Evolutionary conservation across 257 asterid species (phyloP).

Genomic region (Anisodus acutangulus): DNA sequence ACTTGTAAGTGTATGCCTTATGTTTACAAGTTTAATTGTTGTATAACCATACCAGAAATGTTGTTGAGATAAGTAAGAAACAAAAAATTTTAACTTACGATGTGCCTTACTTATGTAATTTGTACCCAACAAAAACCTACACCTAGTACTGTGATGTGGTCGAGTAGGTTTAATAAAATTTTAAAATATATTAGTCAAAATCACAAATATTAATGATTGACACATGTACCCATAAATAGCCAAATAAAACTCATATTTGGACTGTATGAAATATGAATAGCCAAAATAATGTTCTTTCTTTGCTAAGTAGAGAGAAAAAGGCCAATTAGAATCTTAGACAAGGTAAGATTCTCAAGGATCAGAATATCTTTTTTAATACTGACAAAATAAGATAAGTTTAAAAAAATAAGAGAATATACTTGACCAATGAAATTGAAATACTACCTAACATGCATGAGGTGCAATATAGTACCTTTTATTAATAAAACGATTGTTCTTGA

Average conservation of each 20-base stretch:
- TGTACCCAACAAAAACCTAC: too few relatives aligned
- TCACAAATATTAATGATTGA: not conserved
- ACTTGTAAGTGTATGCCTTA: too few relatives aligned
- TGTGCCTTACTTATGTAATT: too few relatives aligned
- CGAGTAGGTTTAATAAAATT: too few relatives aligned
- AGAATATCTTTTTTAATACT: conserved; percentile 40
- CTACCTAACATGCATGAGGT: conserved; percentile 8
- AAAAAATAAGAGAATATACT: conserved; percentile 38
- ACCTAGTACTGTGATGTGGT: too few relatives aligned
- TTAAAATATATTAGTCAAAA: not conserved
- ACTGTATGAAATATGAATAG: conserved; percentile 13
- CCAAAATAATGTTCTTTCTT: conserved; percentile 19
- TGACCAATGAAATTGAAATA: conserved; percentile 37
- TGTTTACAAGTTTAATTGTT: too few relatives aligned
- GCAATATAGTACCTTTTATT: not conserved
- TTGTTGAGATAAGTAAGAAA: too few relatives aligned
- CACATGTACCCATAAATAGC: not conserved
- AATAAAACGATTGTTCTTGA: conserved; percentile 37
- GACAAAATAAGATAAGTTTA: conserved; percentile 36
- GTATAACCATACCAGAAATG: too few relatives aligned
- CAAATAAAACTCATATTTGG: conserved; percentile 15
- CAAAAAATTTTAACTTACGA: too few relatives aligned
- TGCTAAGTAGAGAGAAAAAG: not conserved
- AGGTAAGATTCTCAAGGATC: conserved; percentile 53
- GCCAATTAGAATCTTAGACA: conserved; percentile 39